Percentiles rank a stretch among this genome's conserved stretches.
These are phyloP conservation scores for Saturnispora besseyi DNA, from an alignment of 805 yeast species.

Conservation along the genomic window DNA sequence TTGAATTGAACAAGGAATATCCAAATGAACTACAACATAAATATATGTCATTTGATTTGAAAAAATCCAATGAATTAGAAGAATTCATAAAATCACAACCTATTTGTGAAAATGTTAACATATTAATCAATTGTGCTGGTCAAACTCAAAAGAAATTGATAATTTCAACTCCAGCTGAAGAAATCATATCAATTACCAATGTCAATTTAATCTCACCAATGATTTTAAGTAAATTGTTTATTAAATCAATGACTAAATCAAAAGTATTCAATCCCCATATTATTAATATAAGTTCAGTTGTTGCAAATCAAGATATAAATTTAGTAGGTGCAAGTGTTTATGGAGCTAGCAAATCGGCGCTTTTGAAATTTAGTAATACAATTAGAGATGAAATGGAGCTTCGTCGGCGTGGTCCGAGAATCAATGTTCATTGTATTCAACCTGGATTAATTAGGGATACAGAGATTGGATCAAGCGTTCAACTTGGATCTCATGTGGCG, in stretches of 20 bases:
- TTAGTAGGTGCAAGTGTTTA: slow-evolving; percentile 52
- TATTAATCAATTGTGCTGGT: slow-evolving; percentile 62
- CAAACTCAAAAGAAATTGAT: slow-evolving; percentile 48
- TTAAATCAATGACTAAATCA: slow-evolving; percentile 40
- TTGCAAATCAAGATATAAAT: slow-evolving; percentile 32
- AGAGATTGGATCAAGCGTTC: slow-evolving; percentile 44
- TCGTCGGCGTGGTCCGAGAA: slow-evolving; percentile 30
- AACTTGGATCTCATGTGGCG: slow-evolving; percentile 1
- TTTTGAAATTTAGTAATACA: slow-evolving; percentile 50
- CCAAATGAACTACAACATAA: slow-evolving; percentile 22
- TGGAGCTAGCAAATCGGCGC: slow-evolving; percentile 62
- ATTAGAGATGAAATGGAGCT: slow-evolving; percentile 46
- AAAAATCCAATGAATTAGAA: slow-evolving; percentile 12
- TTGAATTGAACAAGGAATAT: slow-evolving; percentile 12
- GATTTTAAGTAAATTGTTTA: slow-evolving; percentile 42
- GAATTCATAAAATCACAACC: slow-evolving; percentile 11
- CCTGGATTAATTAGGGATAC: slow-evolving; percentile 66
- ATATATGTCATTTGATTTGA: slow-evolving; percentile 30
- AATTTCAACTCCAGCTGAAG: slow-evolving; percentile 31
- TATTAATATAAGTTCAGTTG: slow-evolving; percentile 58
- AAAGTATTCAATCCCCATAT: slow-evolving; percentile 31
- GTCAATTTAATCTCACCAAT: slow-evolving; percentile 59
- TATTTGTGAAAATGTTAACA: slow-evolving; percentile 30
- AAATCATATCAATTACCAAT: slow-evolving; percentile 38
- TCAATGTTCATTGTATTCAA: slow-evolving; percentile 55